phyloP scores from a whole-genome alignment of 306 rosid genomes.

The Rosa persica region DNA sequence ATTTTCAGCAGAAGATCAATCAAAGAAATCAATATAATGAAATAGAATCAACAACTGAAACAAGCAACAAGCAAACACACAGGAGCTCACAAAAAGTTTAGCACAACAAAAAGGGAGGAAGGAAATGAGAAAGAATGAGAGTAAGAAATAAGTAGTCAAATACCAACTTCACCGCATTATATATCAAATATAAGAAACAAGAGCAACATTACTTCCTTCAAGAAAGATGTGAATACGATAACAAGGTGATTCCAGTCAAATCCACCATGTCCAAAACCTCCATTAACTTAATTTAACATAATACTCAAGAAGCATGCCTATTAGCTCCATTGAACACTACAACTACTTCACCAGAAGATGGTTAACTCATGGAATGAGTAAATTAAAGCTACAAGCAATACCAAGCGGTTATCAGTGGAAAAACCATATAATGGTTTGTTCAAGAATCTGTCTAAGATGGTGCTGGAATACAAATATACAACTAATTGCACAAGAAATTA shows the following conservation, averaged over 20 bases:
- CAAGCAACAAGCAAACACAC: not conserved
- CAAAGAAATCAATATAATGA: not conserved
- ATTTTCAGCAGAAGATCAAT: slow-evolving; percentile 13
- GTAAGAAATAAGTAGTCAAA: not conserved
- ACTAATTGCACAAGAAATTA: not conserved
- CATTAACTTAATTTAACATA: not conserved
- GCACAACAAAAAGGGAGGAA: not conserved
- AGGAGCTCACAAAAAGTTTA: not conserved
- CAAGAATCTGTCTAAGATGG: not conserved
- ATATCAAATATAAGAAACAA: not conserved
- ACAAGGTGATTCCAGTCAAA: not conserved
- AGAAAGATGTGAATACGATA: too few relatives aligned
- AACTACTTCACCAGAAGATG: not conserved
- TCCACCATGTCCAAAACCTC: not conserved
- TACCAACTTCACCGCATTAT: not conserved
- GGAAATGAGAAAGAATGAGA: not conserved
- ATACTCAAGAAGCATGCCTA: not conserved
- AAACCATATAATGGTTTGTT: not conserved
- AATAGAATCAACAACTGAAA: not conserved
- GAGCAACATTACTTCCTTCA: not conserved
- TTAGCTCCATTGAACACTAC: not conserved
- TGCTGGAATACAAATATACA: not conserved
- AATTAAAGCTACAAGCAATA: not conserved
- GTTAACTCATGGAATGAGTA: not conserved
- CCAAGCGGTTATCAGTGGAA: not conserved